Evolutionary conservation across 768 basidiomycete genomes (phyloP).

Genomic region (Botryobasidium botryosum): DNA sequence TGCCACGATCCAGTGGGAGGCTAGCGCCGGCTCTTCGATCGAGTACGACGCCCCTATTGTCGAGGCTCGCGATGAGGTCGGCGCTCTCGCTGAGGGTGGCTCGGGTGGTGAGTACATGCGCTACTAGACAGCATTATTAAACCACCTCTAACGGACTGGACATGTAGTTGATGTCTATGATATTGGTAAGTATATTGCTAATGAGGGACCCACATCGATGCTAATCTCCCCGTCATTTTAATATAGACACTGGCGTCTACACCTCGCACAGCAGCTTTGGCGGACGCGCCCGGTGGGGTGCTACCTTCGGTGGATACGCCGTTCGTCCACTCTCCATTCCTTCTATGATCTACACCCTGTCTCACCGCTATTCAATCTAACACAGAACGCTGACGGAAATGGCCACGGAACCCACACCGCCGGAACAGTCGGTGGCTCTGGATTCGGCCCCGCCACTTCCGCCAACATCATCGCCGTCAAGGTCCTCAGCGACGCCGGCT

Average conservation of each 20-base stretch:
- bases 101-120: too few species aligned
- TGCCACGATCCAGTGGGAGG: background rate
- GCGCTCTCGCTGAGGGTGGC: too few species aligned
- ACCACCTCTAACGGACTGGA: too few species aligned
- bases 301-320: conserved; percentile 20
- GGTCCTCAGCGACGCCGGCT: conserved; percentile 25
- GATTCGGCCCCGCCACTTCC: conserved; percentile 23
- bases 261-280: conserved; percentile 20
- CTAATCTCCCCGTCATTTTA: conserved; percentile 2
- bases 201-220: background rate
- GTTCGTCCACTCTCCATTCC: conserved; percentile 20
- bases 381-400: too few species aligned
- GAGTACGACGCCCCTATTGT: background rate
- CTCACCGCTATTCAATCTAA: conserved; percentile 2
- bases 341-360: conserved; percentile 1
- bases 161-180: conserved; percentile 28
- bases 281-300: conserved; percentile 28
- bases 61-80: conserved; percentile 9
- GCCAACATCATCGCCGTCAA: conserved; percentile 27
- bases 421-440: conserved; percentile 17
- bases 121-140: too few species aligned
- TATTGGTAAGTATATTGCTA: conserved; percentile 20
- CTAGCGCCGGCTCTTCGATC: background rate
- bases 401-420: conserved; percentile 6
- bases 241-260: conserved; percentile 15